Conservation (phyloP, 495 filamentous ascomycete genomes). For the Aspergillus homomorphus region DNA sequence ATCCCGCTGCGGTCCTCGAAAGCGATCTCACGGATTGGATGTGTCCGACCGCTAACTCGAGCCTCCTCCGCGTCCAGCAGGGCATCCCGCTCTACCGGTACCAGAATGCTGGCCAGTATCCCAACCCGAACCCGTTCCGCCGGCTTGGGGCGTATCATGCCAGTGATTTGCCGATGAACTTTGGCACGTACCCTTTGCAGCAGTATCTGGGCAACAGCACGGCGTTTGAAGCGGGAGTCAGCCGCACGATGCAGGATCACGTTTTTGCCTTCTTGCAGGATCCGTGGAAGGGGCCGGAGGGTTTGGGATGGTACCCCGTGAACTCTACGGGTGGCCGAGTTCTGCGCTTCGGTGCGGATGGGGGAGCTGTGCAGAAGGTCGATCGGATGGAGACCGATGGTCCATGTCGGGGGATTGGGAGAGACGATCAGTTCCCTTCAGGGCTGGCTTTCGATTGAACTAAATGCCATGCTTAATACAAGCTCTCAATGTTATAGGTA, state of each 20-base stretch:
- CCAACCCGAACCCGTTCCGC: neutral
- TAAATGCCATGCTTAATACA: too few relatives aligned
- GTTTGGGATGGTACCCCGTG: neutral
- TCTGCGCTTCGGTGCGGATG: neutral
- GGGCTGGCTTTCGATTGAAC: too few relatives aligned
- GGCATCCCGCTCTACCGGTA: constrained; percentile 1
- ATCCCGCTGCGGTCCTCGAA: constrained; percentile 1
- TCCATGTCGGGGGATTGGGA: neutral
- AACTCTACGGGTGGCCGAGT: neutral
- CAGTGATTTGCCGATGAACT: constrained; percentile 3
- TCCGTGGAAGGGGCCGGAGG: neutral
- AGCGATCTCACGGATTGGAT: neutral
- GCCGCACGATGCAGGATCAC: constrained; percentile 1
- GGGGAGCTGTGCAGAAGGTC: neutral
- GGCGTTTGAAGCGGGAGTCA: neutral
- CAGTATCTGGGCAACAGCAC: constrained; percentile 1
- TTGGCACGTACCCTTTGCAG: constrained; percentile 1
- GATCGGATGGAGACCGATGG: neutral
- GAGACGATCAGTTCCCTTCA: neutral
- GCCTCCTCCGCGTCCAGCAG: neutral
- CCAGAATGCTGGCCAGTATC: constrained; percentile 1
- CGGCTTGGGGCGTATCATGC: constrained; percentile 1
- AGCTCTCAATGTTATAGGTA: too few relatives aligned
- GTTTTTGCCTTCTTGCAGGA: neutral
- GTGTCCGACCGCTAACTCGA: neutral